phyloP scores from a whole-genome alignment of 2,329 filamentous ascomycete species.

The Aspergillus udagawae region DNA sequence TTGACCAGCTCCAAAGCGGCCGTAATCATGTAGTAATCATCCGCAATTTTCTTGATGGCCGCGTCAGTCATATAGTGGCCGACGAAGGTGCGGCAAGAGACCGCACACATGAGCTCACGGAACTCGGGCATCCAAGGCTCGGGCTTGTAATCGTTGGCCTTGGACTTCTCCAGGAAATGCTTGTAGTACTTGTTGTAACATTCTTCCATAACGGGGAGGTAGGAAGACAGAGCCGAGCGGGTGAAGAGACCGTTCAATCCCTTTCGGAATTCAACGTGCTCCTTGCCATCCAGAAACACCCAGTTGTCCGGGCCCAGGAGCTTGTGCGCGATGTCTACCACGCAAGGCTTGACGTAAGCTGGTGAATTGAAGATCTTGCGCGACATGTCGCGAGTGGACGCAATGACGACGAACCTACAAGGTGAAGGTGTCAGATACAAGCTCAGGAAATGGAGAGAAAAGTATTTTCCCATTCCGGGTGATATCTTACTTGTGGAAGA shows the following conservation, averaged over 20 bases:
- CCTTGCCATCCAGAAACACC: conserved; percentile 95
- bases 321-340: conserved; percentile 91
- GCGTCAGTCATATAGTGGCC: conserved; percentile 92
- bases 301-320: conserved; percentile 88
- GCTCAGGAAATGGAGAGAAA: background rate
- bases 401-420: conserved; percentile 88
- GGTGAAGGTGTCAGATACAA: background rate
- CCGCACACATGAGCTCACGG: conserved; percentile 89
- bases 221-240: conserved; percentile 77
- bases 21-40: conserved; percentile 96
- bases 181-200: conserved; percentile 86
- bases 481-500: conserved; percentile 87
- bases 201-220: conserved; percentile 88
- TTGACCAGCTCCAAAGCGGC: conserved; percentile 95
- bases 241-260: conserved; percentile 94
- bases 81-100: conserved; percentile 95
- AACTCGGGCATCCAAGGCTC: conserved; percentile 87
- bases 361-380: conserved; percentile 97
- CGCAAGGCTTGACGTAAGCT: conserved; percentile 85
- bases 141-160: conserved; percentile 67
- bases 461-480: background rate
- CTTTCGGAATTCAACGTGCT: conserved; percentile 95
- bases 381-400: conserved; percentile 88
- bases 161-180: conserved; percentile 70
- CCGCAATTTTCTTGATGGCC: conserved; percentile 86